phyloP scores from a whole-genome alignment of 805 yeast species.

The Pichia cabralensis region DNA sequence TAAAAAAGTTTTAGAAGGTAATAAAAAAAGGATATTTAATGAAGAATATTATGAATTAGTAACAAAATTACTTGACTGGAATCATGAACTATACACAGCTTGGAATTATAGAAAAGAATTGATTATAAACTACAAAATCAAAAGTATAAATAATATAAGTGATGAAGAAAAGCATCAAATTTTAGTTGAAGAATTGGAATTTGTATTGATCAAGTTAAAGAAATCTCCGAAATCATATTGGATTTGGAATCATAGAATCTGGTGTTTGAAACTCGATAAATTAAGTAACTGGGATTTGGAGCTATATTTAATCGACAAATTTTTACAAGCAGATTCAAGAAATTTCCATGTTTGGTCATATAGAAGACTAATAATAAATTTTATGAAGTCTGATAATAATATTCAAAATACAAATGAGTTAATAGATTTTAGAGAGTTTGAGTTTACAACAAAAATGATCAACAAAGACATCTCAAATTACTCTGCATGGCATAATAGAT shows the following conservation, averaged over 20 bases:
- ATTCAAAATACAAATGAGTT: slow-evolving; percentile 3
- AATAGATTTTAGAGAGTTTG: slow-evolving; percentile 45
- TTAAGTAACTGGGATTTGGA: slow-evolving; percentile 61
- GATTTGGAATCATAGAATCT: slow-evolving; percentile 90
- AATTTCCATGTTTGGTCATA: slow-evolving; percentile 97
- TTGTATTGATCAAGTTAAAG: slow-evolving; percentile 49
- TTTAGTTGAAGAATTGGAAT: slow-evolving; percentile 48
- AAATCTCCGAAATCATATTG: slow-evolving; percentile 85
- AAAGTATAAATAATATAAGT: slow-evolving; percentile 6
- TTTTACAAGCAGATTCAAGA: slow-evolving; percentile 65
- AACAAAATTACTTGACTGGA: slow-evolving; percentile 45
- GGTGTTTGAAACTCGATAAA: slow-evolving; percentile 54
- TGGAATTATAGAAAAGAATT: slow-evolving; percentile 89
- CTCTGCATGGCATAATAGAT: slow-evolving; percentile 92
- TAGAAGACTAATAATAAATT: slow-evolving; percentile 57
- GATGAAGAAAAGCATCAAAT: slow-evolving; percentile 20
- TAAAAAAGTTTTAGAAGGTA: slow-evolving; percentile 31
- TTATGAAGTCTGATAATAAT: slow-evolving; percentile 13
- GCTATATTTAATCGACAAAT: slow-evolving; percentile 53
- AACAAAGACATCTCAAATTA: slow-evolving; percentile 81
- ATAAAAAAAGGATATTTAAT: slow-evolving; percentile 20
- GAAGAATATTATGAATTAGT: slow-evolving; percentile 41
- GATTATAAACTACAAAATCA: slow-evolving; percentile 27
- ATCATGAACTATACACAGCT: slow-evolving; percentile 80
- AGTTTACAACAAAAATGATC: slow-evolving; percentile 69